phyloP scores from a whole-genome alignment of 768 basidiomycete genomes.

The Serendipita sp. region DNA sequence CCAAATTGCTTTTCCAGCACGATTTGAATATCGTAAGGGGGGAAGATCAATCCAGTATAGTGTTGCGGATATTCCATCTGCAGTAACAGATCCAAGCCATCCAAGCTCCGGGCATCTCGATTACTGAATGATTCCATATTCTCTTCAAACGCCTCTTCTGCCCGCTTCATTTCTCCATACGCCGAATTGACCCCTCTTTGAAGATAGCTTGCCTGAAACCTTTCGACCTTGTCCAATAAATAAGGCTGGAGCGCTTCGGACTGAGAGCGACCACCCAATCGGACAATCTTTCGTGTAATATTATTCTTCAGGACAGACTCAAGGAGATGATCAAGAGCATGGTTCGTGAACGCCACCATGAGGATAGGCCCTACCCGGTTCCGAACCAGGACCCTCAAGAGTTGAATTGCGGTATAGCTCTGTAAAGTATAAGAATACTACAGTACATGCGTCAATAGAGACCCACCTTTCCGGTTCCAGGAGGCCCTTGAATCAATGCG shows the following conservation, averaged over 20 bases:
- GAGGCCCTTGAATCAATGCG: slow-evolving; percentile 63
- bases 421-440: slow-evolving; percentile 14
- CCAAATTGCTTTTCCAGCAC: too few species aligned
- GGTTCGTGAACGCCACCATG: slow-evolving; percentile 56
- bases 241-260: slow-evolving; percentile 43
- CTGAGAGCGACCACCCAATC: slow-evolving; percentile 46
- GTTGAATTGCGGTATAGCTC: slow-evolving; percentile 53
- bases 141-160: slow-evolving; percentile 29
- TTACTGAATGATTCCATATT: too few species aligned
- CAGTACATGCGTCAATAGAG: not conserved
- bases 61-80: too few species aligned
- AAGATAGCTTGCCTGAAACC: slow-evolving; percentile 24
- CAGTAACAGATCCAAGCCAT: too few species aligned
- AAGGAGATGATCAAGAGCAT: slow-evolving; percentile 61
- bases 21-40: too few species aligned
- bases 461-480: slow-evolving; percentile 58
- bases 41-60: too few species aligned
- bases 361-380: slow-evolving; percentile 37
- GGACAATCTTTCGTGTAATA: slow-evolving; percentile 47
- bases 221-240: slow-evolving; percentile 43
- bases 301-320: slow-evolving; percentile 42
- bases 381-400: slow-evolving; percentile 43
- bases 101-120: too few species aligned
- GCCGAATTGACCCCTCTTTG: slow-evolving; percentile 15
- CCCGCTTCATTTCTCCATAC: slow-evolving; percentile 25